Base-by-base conservation (phyloP, 352 stramenopile genomes). In the Globisporangium uncinulatum region DNA sequence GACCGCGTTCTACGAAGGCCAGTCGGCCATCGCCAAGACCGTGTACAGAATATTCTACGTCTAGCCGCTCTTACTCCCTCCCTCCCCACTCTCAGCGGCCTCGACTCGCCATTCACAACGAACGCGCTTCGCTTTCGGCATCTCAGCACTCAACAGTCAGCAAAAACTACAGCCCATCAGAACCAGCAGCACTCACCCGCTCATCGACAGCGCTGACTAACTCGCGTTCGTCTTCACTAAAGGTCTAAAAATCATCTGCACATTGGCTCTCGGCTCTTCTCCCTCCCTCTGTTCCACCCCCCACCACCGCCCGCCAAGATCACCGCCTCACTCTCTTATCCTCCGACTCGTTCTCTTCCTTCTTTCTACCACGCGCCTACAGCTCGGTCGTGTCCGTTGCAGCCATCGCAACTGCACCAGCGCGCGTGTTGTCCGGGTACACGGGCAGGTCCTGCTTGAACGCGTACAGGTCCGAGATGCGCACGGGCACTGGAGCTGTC, bases 11-110 rank as follows among this genome's bases (percentile, higher is more conserved):
- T 97, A 97, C 69, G 92, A 98, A 66, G 93, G 82, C 34, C 71
- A 94, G 47, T 63, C 71, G 34, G 66, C 89, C 29, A 93, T 97
- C 61, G 84, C 83, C 62, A 96, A 95, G 78, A 96, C 86, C 31
- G 78, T 96, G 60, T 95, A 97, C 61, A 87, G 91, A 81, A 92
- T 98, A 74, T 97, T 87, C 70, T 97, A 97, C 72, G 86, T 93
- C 56, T 95, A 77, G n/a, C 19, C 4, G 19, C 6, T 29, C 17
- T 47, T 9, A 19, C 15, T 11, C 6, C 42, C 37, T 11, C 6
- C 42, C 37, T 13, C 15, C 41, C 8, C 17, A 19, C 19, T 6
- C 17, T 11, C 11, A 6, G 15, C 41, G 41, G 9, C 6, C 17
- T 21, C 17, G 41, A 20, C 5, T 11, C 24, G 24, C 24, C 4